Evolutionary conservation across 805 yeast species (phyloP).

Genomic region (Saccharomyces mikatae): DNA sequence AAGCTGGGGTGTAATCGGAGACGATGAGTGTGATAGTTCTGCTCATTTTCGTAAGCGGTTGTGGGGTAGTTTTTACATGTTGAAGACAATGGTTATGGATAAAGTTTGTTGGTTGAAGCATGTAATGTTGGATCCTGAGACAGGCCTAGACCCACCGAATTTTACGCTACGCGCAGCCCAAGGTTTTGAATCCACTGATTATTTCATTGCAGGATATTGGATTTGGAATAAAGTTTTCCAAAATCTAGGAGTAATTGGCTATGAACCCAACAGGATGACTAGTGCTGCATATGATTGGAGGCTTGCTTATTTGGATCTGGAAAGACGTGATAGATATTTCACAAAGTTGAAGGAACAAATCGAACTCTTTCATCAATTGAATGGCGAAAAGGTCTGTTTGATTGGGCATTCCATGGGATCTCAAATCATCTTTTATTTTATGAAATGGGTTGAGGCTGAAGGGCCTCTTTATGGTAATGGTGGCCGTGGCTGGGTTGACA

Average conservation of each 20-base stretch:
- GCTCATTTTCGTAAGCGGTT: conserved; percentile 82
- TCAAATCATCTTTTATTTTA: conserved; percentile 76
- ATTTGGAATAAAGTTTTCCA: conserved; percentile 96
- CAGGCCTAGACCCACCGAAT: conserved; percentile 88
- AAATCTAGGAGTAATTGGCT: conserved; percentile 87
- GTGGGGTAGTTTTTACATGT: conserved; percentile 97
- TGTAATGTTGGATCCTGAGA: conserved; percentile 77
- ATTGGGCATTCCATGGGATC: conserved; percentile 96
- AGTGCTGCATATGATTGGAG: conserved; percentile 97
- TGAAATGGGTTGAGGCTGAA: conserved; percentile 93
- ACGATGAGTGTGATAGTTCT: conserved; percentile 72
- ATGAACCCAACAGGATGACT: conserved; percentile 82
- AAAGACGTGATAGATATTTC: conserved; percentile 79
- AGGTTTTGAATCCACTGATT: conserved; percentile 95
- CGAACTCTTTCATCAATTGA: conserved; percentile 46
- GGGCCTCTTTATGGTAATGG: conserved; percentile 83
- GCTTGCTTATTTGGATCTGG: conserved; percentile 80
- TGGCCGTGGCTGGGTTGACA: conserved; percentile 83
- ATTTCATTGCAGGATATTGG: conserved; percentile 96
- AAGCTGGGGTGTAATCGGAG: conserved; percentile 78
- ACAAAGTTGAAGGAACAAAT: conserved; percentile 64
- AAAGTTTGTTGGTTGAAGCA: conserved; percentile 92
- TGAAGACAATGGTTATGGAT: conserved; percentile 83
- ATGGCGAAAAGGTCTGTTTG: conserved; percentile 63
- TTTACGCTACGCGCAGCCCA: conserved; percentile 81